Evolutionary conservation across 164 flowering plant genomes (phyloP), one percentile per base, ranked within the genome.

Genomic region (Stephania yunnanensis): DNA sequence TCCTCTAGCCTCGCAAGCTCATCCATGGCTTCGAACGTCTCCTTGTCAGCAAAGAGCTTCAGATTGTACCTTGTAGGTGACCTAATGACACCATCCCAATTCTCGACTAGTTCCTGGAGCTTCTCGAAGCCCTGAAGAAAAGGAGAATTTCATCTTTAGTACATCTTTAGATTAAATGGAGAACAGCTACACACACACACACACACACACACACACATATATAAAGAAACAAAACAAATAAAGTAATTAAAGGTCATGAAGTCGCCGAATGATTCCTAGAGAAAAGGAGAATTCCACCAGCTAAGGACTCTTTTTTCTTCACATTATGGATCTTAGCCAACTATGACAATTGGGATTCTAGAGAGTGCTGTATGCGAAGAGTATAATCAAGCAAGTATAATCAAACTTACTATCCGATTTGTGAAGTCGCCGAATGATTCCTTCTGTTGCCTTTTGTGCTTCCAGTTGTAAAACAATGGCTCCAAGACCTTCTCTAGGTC

Each of bases 361-460:
- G 11, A 15, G 7, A 2, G 55, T 7, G 1, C 55, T 9, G 15
- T 10, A 50, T 0, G 15, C 9, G 55, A 50, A 50, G 12, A 50
- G 9, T 10, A 10, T 50, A 15, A 11, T 7, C 12, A 15, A 10
- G 3, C 4, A 61, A 61, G 66, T 61, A 61, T 64, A 36, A 36
- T 36, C 42, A 36, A 36, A 36, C 90, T 83, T 69, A 95, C 99
- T 88, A 90, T 53, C 63, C 98, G 95, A 79, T 63, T 90, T 68
- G 95, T 80, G 86, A 91, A 96, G 76, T 82, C 86, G 58, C 98
- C 98, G 45, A 96, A 96, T 87, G 99, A 92, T 87, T 96, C 99
- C 74, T 89, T 86, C 29, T 84, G 76, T 70, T 82, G 82, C 11
- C 97, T 82, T 74, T 87, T 82, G 44, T 79, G 86, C 71, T 83